Conservation (phyloP, 1,284 basidiomycete species). For the Fistulinella staudtii region DNA sequence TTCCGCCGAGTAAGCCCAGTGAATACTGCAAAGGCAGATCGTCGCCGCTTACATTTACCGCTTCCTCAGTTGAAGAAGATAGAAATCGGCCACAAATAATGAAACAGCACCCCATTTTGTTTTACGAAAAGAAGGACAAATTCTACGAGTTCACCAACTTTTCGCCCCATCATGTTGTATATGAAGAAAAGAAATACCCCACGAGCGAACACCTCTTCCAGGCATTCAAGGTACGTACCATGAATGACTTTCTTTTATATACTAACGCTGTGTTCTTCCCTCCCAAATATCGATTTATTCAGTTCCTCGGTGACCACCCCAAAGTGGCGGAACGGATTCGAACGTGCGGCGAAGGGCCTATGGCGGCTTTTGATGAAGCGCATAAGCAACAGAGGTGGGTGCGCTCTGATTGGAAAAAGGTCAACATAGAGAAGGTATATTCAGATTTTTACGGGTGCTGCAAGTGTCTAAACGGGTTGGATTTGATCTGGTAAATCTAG, state of each 20-base stretch:
- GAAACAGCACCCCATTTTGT: constrained; percentile 43
- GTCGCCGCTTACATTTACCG: too few relatives aligned
- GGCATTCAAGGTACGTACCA: constrained; percentile 53
- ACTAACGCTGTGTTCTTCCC: too few relatives aligned
- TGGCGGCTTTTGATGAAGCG: constrained; percentile 34
- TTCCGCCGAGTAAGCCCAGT: too few relatives aligned
- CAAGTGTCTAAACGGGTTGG: too few relatives aligned
- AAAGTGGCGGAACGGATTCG: constrained; percentile 59
- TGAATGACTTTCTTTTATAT: neutral
- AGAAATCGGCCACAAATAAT: constrained; percentile 28
- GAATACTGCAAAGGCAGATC: too few relatives aligned
- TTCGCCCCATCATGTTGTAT: constrained; percentile 54
- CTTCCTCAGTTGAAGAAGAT: constrained; percentile 27
- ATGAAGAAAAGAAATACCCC: constrained; percentile 55
- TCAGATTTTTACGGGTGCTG: neutral
- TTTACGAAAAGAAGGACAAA: constrained; percentile 57
- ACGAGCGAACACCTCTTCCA: constrained; percentile 70
- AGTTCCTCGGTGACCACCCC: constrained; percentile 57
- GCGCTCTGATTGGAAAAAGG: constrained; percentile 32
- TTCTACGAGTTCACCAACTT: constrained; percentile 68
- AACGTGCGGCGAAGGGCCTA: constrained; percentile 27
- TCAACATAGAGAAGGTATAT: constrained; percentile 29
- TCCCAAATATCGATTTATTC: too few relatives aligned
- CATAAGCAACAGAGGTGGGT: constrained; percentile 28
- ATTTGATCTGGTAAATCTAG: constrained; percentile 13